Conservation (phyloP, 73 alveolate genomes). For the Symbiodinium natans region DNA sequence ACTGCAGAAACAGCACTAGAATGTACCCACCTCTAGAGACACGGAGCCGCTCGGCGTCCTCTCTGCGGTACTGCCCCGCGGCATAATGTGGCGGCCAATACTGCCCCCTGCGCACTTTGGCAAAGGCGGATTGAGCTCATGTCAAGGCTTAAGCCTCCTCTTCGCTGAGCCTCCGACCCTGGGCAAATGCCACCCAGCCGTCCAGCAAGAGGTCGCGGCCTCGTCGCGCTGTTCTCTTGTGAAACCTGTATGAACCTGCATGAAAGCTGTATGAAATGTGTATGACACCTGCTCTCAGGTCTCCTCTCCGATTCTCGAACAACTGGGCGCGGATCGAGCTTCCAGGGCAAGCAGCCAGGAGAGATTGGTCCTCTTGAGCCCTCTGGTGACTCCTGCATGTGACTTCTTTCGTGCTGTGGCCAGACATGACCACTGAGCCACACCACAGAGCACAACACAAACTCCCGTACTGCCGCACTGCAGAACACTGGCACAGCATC, state of each 20-base stretch:
- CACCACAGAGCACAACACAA: not conserved
- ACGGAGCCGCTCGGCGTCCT: not conserved
- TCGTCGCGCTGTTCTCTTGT: no score
- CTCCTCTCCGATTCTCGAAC: not conserved
- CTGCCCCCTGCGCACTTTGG: not conserved
- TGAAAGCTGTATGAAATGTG: no score
- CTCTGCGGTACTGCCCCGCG: not conserved
- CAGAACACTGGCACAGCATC: not conserved
- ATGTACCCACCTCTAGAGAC: not conserved
- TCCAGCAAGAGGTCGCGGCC: constrained; percentile 20
- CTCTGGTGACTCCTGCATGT: not conserved
- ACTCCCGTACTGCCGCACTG: not conserved
- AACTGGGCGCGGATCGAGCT: not conserved
- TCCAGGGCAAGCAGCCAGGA: constrained; percentile 30
- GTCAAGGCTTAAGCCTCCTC: not conserved
- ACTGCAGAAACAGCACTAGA: not conserved
- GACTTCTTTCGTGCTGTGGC: not conserved
- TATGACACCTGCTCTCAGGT: no score
- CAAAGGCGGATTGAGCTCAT: not conserved
- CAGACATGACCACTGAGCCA: not conserved
- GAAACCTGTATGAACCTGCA: no score
- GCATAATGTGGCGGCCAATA: constrained; percentile 22
- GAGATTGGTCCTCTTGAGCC: not conserved
- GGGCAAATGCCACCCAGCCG: constrained; percentile 28
- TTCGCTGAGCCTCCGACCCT: not conserved